Evolutionary conservation across 352 stramenopile genomes (phyloP).

Genomic region (Pythium periplocum): DNA sequence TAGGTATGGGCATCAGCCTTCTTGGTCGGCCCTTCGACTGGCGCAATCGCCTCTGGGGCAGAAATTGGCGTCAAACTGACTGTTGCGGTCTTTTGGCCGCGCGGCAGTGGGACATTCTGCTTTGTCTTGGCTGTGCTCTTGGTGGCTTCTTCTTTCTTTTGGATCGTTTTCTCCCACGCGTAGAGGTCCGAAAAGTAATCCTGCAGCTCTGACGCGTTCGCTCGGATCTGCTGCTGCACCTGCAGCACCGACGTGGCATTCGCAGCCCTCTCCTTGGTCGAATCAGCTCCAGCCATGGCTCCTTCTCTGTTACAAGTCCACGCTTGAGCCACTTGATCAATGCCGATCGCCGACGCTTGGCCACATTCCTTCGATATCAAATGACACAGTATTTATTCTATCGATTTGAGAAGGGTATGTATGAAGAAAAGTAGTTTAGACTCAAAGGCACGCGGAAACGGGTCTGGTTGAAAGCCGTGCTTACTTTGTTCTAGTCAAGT

Average conservation of each 20-base stretch:
- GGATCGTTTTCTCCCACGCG: slow-evolving; percentile 71
- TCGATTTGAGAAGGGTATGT: slow-evolving; percentile 1
- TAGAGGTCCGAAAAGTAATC: slow-evolving; percentile 78
- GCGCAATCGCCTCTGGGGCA: not conserved
- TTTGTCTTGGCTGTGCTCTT: slow-evolving; percentile 18
- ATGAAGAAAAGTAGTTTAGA: not conserved
- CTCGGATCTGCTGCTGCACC: slow-evolving; percentile 79
- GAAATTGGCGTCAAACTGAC: slow-evolving; percentile 4
- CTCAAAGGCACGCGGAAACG: slow-evolving; percentile 5
- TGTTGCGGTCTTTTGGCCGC: slow-evolving; percentile 5
- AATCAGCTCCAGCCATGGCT: too few relatives aligned
- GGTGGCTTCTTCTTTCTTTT: slow-evolving; percentile 37
- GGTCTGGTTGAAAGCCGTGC: slow-evolving; percentile 4
- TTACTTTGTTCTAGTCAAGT: too few relatives aligned
- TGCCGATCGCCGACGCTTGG: too few relatives aligned
- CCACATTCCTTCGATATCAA: too few relatives aligned
- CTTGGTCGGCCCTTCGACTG: slow-evolving; percentile 11
- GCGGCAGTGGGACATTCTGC: slow-evolving; percentile 14
- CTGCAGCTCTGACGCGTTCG: slow-evolving; percentile 70
- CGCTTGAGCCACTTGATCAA: too few relatives aligned
- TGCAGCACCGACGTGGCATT: slow-evolving; percentile 25
- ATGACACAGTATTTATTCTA: not conserved
- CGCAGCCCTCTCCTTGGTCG: too few relatives aligned
- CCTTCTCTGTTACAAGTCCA: too few relatives aligned
- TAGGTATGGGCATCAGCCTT: slow-evolving; percentile 71